These are phyloP conservation scores for Xylaria flabelliformis DNA, from an alignment of 495 filamentous ascomycete species.

Conservation along the genomic window DNA sequence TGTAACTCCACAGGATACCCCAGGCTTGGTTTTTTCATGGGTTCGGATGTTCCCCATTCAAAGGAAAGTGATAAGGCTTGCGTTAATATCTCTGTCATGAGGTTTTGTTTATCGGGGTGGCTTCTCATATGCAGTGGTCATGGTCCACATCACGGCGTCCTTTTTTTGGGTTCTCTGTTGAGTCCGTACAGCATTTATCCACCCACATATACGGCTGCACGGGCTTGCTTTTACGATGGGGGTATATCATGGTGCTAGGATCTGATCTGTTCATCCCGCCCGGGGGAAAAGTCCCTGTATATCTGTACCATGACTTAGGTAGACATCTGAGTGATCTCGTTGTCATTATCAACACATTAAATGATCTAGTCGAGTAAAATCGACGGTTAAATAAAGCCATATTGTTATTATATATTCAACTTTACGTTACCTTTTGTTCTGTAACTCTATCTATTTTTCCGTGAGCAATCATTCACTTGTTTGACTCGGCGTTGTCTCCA, in stretches of 20 bases:
- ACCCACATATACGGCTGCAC: not conserved
- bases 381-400: constrained; percentile 1
- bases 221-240: not conserved
- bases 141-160: constrained; percentile 6
- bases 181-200: not conserved
- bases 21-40: constrained; percentile 23
- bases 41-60: constrained; percentile 14
- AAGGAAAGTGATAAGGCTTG: constrained; percentile 20
- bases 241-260: constrained; percentile 1
- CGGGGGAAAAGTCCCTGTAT: constrained; percentile 16
- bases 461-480: not conserved
- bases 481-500: not conserved
- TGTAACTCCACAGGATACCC: constrained; percentile 24
- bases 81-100: constrained; percentile 5
- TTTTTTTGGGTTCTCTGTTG: not conserved
- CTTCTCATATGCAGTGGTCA: constrained; percentile 4
- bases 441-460: not conserved
- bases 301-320: constrained; percentile 32
- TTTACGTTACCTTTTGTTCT: not conserved
- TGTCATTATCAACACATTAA: constrained; percentile 1
- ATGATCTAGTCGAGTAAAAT: constrained; percentile 2
- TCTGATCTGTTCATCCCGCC: not conserved
- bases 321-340: constrained; percentile 31
- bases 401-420: constrained; percentile 12
- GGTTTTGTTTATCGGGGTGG: not conserved